phyloP scores from a whole-genome alignment of 1,284 basidiomycete genomes.

The Trametes versicolor region DNA sequence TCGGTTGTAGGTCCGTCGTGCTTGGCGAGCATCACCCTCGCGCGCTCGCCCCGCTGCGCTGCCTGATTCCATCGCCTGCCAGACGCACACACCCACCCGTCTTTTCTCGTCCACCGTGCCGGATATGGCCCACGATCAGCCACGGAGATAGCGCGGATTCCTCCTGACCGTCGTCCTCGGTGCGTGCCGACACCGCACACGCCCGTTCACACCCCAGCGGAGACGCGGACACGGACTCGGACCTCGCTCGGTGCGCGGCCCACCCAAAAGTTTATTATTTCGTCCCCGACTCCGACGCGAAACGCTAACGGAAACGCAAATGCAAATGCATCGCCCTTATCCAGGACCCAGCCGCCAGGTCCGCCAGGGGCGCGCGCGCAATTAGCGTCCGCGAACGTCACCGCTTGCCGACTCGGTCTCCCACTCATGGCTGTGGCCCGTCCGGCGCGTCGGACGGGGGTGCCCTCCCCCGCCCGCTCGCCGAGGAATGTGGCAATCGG shows the following conservation, averaged over 20 bases:
- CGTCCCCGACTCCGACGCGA: constrained; percentile 35
- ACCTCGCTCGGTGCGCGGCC: constrained; percentile 20
- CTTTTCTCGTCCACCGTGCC: constrained; percentile 20
- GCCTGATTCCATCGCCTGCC: constrained; percentile 13
- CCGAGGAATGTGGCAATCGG: constrained; percentile 7
- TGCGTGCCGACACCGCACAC: background rate
- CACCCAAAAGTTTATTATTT: constrained; percentile 43
- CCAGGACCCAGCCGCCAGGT: constrained; percentile 15
- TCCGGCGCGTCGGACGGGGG: constrained; percentile 12
- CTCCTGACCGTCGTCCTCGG: constrained; percentile 15
- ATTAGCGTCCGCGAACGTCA: constrained; percentile 32
- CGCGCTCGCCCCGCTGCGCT: constrained; percentile 3
- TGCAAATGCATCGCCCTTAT: constrained; percentile 19
- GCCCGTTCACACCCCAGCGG: constrained; percentile 2
- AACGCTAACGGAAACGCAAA: constrained; percentile 17
- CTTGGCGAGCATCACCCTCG: constrained; percentile 16
- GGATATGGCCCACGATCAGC: constrained; percentile 27
- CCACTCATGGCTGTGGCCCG: constrained; percentile 5
- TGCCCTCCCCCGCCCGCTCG: background rate
- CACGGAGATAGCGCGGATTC: constrained; percentile 40
- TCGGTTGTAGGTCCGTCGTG: constrained; percentile 28
- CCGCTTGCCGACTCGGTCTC: constrained; percentile 17
- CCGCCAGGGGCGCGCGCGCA: constrained; percentile 25
- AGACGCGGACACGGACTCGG: constrained; percentile 12
- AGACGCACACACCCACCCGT: constrained; percentile 2